Evolutionary conservation across 192 early-diverging fungal species (phyloP).

Genomic region (Glomus cerebriforme): DNA sequence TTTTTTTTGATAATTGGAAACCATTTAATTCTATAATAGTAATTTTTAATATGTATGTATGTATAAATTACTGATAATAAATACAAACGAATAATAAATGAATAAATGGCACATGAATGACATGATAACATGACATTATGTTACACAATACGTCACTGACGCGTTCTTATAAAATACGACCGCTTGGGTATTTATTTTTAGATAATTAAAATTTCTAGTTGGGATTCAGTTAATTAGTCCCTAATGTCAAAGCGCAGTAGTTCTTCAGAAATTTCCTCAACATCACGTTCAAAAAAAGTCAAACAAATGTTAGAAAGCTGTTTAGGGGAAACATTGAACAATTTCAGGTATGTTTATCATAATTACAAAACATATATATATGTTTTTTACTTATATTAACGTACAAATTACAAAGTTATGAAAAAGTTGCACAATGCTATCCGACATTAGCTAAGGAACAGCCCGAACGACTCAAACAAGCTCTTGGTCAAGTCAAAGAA

Average conservation of each 20-base stretch:
- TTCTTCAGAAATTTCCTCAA: not conserved
- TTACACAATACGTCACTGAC: too few relatives aligned
- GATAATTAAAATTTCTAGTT: too few relatives aligned
- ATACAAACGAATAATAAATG: too few relatives aligned
- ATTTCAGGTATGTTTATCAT: constrained; percentile 3
- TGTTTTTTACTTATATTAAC: not conserved
- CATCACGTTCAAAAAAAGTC: not conserved
- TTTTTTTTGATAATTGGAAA: too few relatives aligned
- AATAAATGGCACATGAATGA: too few relatives aligned
- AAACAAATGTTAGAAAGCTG: constrained; percentile 4
- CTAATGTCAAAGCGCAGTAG: not conserved
- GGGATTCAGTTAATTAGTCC: too few relatives aligned
- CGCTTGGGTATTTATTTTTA: too few relatives aligned
- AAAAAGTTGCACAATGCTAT: constrained; percentile 9
- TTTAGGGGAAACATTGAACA: constrained; percentile 3
- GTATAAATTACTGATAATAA: too few relatives aligned
- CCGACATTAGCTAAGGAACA: constrained; percentile 6
- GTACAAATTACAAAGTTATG: not conserved
- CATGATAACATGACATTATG: too few relatives aligned
- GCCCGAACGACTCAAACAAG: not conserved
- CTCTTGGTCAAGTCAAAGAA: not conserved
- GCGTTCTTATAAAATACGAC: too few relatives aligned
- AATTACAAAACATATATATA: not conserved
- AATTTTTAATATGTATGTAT: too few relatives aligned
- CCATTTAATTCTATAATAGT: too few relatives aligned